Percentiles rank a stretch among this genome's conserved stretches.
Conservation (phyloP, 306 rosid species). For the Rubus parviflorus region DNA sequence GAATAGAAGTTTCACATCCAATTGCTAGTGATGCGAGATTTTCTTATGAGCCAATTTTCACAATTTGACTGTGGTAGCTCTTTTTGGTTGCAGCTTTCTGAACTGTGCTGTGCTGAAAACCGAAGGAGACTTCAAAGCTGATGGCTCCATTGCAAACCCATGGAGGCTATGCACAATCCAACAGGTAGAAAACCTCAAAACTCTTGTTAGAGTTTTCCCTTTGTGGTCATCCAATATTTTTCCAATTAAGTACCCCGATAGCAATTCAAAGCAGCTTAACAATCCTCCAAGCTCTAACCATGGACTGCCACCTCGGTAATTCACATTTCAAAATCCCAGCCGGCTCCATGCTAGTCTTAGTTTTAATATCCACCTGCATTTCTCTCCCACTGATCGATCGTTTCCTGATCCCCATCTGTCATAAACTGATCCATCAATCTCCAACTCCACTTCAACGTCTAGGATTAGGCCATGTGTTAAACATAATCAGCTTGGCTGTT, state of each 20-base stretch:
- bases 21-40: background rate
- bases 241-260: constrained; percentile 44
- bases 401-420: constrained; percentile 36
- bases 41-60: background rate
- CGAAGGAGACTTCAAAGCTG: constrained; percentile 41
- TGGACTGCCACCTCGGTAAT: constrained; percentile 48
- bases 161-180: constrained; percentile 57
- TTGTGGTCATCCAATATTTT: constrained; percentile 53
- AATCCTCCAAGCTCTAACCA: constrained; percentile 58
- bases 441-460: constrained; percentile 47
- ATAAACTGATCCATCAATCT: constrained; percentile 28
- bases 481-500: constrained; percentile 33
- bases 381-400: constrained; percentile 44
- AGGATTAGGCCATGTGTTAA: constrained; percentile 53
- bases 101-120: constrained; percentile 41
- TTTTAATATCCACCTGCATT: constrained; percentile 36
- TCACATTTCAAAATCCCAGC: constrained; percentile 50
- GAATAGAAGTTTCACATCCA: no score
- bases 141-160: constrained; percentile 43
- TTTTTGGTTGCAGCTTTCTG: constrained; percentile 40
- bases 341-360: constrained; percentile 35
- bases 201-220: constrained; percentile 40
- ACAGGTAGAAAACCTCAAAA: constrained; percentile 61
- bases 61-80: no score
- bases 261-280: constrained; percentile 46